These are phyloP conservation scores for Entamoeba moshkovskii DNA, from an alignment of 208 protist genomes.

Conservation along the genomic window DNA sequence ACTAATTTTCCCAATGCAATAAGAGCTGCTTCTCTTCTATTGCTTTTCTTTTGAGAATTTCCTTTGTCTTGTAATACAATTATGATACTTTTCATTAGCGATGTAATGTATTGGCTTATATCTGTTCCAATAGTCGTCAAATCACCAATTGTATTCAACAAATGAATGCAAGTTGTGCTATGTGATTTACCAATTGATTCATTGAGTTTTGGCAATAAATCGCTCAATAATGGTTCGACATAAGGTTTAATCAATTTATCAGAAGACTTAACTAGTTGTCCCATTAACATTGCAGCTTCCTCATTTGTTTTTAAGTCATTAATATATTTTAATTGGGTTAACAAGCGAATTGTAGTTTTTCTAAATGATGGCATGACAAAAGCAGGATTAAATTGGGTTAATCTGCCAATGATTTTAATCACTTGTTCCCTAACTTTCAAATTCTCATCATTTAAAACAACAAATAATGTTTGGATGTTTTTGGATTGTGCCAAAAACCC, in stretches of 20 bases:
- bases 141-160: background rate
- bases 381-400: background rate
- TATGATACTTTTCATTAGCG: background rate
- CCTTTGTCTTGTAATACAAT: background rate
- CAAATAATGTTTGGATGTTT: background rate
- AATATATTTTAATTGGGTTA: background rate
- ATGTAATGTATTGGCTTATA: background rate
- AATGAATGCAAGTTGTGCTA: background rate
- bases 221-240: background rate
- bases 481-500: background rate
- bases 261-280: background rate
- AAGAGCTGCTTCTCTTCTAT: background rate
- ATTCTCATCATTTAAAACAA: background rate
- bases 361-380: background rate
- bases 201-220: background rate
- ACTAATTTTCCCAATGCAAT: background rate
- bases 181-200: background rate
- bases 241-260: background rate
- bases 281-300: background rate
- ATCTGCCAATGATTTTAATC: background rate
- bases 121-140: background rate
- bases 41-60: background rate
- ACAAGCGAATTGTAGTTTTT: background rate
- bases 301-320: background rate
- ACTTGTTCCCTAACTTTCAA: background rate